phyloP scores from a whole-genome alignment of 2,329 filamentous ascomycete genomes.

The Sporothrix dimorphospora region DNA sequence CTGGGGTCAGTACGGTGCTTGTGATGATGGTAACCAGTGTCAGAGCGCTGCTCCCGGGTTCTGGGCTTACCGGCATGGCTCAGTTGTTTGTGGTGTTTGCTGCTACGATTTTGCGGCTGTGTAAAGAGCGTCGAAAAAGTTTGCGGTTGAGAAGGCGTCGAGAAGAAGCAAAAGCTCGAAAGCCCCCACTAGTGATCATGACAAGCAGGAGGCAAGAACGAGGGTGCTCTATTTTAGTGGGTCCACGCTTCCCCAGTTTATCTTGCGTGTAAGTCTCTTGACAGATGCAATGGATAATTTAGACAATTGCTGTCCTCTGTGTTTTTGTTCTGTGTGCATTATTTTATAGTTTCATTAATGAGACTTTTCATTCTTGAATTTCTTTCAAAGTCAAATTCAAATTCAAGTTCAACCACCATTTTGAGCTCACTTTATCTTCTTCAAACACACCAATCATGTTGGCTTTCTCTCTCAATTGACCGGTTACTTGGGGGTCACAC shows the following conservation, averaged over 20 bases:
- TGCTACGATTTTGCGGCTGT: background rate
- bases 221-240: slow-evolving; percentile 8
- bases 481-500: too few species aligned
- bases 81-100: background rate
- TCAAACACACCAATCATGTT: too few species aligned
- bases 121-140: background rate
- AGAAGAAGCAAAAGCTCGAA: slow-evolving; percentile 18
- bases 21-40: background rate
- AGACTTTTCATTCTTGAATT: too few species aligned
- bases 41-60: background rate
- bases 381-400: too few species aligned
- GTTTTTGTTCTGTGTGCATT: too few species aligned
- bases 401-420: too few species aligned
- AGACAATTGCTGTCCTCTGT: background rate
- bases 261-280: background rate
- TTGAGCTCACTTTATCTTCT: too few species aligned
- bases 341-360: too few species aligned
- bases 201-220: background rate
- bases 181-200: background rate
- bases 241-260: background rate
- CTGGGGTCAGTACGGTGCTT: background rate
- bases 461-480: too few species aligned
- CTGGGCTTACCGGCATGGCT: slow-evolving; percentile 27
- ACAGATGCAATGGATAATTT: background rate
- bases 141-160: background rate